A percentile compares a stretch with the other conserved stretches of the same genome.
These are phyloP conservation scores for Globisporangium paddicum DNA, from an alignment of 352 stramenopile genomes.

Conservation along the genomic window DNA sequence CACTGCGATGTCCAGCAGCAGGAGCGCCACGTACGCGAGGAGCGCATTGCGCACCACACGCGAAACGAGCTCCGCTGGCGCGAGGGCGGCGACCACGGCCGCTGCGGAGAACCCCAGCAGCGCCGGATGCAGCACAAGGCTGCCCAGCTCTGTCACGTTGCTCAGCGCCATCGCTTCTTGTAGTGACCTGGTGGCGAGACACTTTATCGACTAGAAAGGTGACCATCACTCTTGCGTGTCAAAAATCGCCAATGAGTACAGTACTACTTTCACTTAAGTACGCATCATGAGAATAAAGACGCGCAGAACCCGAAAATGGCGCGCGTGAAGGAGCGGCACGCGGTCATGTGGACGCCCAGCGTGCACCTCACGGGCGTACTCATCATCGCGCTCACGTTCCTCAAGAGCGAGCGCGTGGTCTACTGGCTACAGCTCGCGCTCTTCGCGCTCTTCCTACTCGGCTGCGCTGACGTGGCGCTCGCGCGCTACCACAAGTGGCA, in stretches of 20 bases:
- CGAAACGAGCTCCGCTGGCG: constrained; percentile 14
- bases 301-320: background rate
- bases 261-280: too few relatives aligned
- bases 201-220: too few relatives aligned
- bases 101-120: background rate
- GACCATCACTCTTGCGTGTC: background rate
- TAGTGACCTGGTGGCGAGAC: too few relatives aligned
- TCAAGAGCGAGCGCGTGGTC: constrained; percentile 34
- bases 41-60: constrained; percentile 22
- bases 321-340: constrained; percentile 20
- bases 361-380: constrained; percentile 45
- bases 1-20: constrained; percentile 33
- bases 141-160: background rate
- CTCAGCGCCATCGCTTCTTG: background rate
- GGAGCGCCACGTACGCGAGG: constrained; percentile 29
- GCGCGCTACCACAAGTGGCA: constrained; percentile 63
- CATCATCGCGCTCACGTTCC: constrained; percentile 40
- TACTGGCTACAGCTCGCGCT: constrained; percentile 33
- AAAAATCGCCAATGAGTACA: background rate
- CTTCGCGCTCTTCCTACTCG: constrained; percentile 50
- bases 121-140: background rate
- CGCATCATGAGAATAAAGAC: background rate
- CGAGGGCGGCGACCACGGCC: background rate
- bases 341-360: constrained; percentile 31
- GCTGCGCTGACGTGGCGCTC: constrained; percentile 53